phyloP scores from a whole-genome alignment of 805 yeast species.

The Blastobotrys mokoenaii region DNA sequence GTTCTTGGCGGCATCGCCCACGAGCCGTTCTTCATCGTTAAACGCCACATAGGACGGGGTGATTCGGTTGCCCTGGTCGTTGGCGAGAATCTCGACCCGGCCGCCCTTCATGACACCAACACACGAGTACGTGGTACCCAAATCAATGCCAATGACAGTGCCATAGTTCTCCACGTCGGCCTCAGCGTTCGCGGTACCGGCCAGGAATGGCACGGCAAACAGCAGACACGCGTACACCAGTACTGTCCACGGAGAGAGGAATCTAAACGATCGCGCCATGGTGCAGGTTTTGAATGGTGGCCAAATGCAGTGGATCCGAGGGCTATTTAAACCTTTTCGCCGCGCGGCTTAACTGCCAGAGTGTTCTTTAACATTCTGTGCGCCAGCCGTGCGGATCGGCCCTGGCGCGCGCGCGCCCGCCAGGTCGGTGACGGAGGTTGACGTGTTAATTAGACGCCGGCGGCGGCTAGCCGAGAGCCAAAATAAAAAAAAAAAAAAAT shows the following conservation, averaged over 20 bases:
- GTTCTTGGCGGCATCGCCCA: conserved; percentile 95
- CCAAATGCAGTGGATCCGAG: not conserved
- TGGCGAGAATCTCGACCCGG: conserved; percentile 86
- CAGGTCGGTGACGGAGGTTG: too few relatives aligned
- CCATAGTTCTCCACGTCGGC: conserved; percentile 33
- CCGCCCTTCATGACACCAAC: conserved; percentile 83
- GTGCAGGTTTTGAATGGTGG: not conserved
- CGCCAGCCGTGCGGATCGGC: not conserved
- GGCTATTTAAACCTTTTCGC: not conserved
- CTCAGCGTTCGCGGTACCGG: conserved; percentile 23
- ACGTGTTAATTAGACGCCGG: too few relatives aligned
- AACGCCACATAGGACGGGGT: conserved; percentile 94
- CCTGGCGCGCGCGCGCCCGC: not conserved
- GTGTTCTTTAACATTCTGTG: not conserved
- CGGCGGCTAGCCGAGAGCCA: not conserved
- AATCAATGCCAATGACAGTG: conserved; percentile 77
- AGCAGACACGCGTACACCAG: conserved; percentile 29
- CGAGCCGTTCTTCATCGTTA: conserved; percentile 83
- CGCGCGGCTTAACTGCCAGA: too few relatives aligned
- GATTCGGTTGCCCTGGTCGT: conserved; percentile 95
- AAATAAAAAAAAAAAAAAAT: conserved; percentile 1
- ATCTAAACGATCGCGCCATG: conserved; percentile 12
- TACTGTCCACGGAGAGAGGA: conserved; percentile 24
- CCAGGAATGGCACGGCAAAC: conserved; percentile 29
- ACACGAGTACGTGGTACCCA: conserved; percentile 97